phyloP scores from a whole-genome alignment of 2,329 filamentous ascomycete species.

The Apiospora rasikravindrae region DNA sequence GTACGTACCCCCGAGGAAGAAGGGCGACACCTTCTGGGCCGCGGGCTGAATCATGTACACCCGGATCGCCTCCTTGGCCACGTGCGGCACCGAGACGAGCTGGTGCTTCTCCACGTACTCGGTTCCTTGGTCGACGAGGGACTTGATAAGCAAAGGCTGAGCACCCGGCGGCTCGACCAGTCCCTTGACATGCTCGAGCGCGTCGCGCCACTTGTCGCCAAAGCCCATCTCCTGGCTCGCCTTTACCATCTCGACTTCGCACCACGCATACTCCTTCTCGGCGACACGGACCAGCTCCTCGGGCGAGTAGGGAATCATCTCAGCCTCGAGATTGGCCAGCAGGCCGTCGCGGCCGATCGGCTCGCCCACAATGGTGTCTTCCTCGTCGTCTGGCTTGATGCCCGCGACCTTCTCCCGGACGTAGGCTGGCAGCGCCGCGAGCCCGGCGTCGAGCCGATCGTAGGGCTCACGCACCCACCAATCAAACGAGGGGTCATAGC shows the following conservation, averaged over 20 bases:
- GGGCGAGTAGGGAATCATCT: slow-evolving; percentile 64
- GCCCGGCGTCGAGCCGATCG: slow-evolving; percentile 42
- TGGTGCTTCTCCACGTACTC: slow-evolving; percentile 58
- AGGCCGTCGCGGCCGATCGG: slow-evolving; percentile 59
- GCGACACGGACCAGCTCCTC: slow-evolving; percentile 60
- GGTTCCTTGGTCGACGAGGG: slow-evolving; percentile 56
- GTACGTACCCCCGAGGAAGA: slow-evolving; percentile 60
- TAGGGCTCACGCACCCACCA: slow-evolving; percentile 61
- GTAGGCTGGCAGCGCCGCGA: slow-evolving; percentile 45
- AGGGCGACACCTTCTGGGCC: slow-evolving; percentile 60
- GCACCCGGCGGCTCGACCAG: slow-evolving; percentile 58
- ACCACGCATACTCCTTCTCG: slow-evolving; percentile 59
- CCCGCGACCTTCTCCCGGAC: slow-evolving; percentile 48
- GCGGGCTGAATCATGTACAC: slow-evolving; percentile 62
- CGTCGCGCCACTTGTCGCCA: slow-evolving; percentile 54
- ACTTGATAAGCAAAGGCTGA: slow-evolving; percentile 57
- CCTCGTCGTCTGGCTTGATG: slow-evolving; percentile 45
- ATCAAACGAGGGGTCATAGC: slow-evolving; percentile 61
- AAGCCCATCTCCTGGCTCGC: slow-evolving; percentile 56
- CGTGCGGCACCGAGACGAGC: slow-evolving; percentile 58
- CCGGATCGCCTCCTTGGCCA: slow-evolving; percentile 59
- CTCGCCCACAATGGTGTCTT: slow-evolving; percentile 60
- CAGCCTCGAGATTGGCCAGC: slow-evolving; percentile 56
- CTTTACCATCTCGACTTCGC: slow-evolving; percentile 57
- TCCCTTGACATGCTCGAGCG: slow-evolving; percentile 61